These are phyloP conservation scores for Penicillium polonicum DNA, from an alignment of 2,329 filamentous ascomycete genomes.

Conservation along the genomic window DNA sequence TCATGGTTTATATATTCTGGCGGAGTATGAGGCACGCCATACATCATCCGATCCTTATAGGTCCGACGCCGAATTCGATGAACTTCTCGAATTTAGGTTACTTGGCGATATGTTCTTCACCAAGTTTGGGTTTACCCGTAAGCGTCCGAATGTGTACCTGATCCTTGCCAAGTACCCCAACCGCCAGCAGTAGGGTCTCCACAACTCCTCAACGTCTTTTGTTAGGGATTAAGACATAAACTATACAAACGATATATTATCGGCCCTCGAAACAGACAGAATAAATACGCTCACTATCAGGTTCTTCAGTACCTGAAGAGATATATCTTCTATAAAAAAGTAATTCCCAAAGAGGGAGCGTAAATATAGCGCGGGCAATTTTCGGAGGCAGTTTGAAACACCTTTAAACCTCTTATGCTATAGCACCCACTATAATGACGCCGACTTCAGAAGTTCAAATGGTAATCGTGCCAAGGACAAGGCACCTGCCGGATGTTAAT, in stretches of 20 bases:
- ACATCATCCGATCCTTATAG: neutral
- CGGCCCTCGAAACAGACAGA: neutral
- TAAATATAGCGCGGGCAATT: neutral
- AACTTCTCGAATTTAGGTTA: neutral
- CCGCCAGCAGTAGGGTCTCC: neutral
- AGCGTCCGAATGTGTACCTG: neutral
- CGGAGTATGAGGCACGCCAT: neutral
- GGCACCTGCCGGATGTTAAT: neutral
- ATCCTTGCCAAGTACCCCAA: neutral
- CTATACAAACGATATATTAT: neutral
- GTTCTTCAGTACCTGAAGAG: neutral
- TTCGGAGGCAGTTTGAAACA: neutral
- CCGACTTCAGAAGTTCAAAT: neutral
- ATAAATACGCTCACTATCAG: too few relatives aligned
- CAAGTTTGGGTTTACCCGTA: neutral
- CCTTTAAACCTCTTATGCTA: neutral
- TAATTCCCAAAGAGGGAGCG: neutral
- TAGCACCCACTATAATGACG: neutral
- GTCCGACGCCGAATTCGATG: constrained; percentile 1
- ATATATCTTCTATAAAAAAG: neutral
- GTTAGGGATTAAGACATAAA: neutral
- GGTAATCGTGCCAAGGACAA: neutral
- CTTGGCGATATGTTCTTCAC: constrained; percentile 3
- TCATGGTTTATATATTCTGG: neutral
- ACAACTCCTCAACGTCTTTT: neutral